Evolutionary conservation across 257 asterid species (phyloP).

Genomic region (Marsdenia floribunda): DNA sequence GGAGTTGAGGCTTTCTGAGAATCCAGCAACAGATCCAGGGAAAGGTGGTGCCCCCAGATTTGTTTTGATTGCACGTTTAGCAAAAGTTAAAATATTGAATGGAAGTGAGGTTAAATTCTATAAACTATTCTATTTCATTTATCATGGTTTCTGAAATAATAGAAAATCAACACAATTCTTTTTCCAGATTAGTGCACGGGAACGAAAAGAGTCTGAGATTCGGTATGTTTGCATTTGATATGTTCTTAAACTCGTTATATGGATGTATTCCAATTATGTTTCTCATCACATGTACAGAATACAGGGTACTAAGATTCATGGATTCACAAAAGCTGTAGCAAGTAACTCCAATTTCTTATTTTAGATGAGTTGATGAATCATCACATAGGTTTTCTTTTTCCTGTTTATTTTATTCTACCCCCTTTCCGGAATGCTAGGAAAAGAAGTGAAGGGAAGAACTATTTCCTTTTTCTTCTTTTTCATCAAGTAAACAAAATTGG

Average conservation of each 20-base stretch:
- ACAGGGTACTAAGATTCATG: not conserved
- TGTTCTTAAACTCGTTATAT: not conserved
- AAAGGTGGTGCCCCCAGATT: conserved; percentile 78
- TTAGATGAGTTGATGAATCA: not conserved
- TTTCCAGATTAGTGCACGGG: conserved; percentile 71
- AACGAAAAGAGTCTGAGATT: conserved; percentile 93
- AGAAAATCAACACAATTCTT: conserved; percentile 19
- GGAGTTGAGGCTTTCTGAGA: conserved; percentile 88
- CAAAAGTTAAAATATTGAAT: conserved; percentile 58
- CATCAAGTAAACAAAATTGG: not conserved
- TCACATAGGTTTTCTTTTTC: not conserved
- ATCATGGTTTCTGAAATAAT: conserved; percentile 14
- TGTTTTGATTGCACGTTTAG: conserved; percentile 79
- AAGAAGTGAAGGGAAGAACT: conserved; percentile 4
- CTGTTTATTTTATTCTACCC: not conserved
- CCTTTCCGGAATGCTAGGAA: not conserved
- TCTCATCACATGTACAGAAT: not conserved
- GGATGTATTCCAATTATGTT: not conserved
- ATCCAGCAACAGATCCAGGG: conserved; percentile 74
- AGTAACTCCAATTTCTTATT: not conserved
- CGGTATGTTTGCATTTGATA: conserved; percentile 45
- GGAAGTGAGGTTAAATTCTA: conserved; percentile 74
- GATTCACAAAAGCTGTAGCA: not conserved
- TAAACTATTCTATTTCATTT: conserved; percentile 4
- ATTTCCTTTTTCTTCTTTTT: not conserved